Conservation (phyloP, 371 early-diverging fungal species). For the Massospora cicadina region DNA sequence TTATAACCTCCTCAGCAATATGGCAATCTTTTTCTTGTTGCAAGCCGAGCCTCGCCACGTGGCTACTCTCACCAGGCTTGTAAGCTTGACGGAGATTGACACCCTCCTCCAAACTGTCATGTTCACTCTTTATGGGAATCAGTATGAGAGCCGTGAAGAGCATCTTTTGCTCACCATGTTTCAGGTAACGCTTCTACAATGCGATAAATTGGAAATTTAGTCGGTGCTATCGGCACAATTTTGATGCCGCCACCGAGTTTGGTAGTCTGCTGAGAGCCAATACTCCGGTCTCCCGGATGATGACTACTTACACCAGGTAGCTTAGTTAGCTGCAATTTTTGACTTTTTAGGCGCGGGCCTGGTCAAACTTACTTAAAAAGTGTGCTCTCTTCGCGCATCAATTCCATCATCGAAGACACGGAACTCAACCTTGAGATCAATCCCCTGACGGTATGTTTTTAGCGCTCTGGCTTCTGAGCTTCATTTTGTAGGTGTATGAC, state of each 20-base stretch:
- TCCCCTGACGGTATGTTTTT: constrained; percentile 40
- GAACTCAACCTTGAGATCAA: constrained; percentile 77
- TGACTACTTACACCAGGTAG: constrained; percentile 73
- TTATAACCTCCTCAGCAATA: constrained; percentile 25
- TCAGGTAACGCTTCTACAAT: constrained; percentile 36
- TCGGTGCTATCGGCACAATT: constrained; percentile 74
- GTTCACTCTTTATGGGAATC: constrained; percentile 92
- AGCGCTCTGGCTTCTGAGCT: not conserved
- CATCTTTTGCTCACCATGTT: constrained; percentile 88
- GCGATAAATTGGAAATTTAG: constrained; percentile 18
- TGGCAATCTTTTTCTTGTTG: constrained; percentile 80
- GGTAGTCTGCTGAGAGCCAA: constrained; percentile 78
- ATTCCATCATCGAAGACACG: constrained; percentile 47
- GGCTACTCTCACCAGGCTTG: constrained; percentile 62
- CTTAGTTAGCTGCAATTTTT: not conserved
- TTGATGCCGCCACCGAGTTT: constrained; percentile 74
- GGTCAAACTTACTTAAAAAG: constrained; percentile 84
- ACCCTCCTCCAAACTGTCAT: constrained; percentile 84
- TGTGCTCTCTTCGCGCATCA: constrained; percentile 65
- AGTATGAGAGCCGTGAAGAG: constrained; percentile 90
- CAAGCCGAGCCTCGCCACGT: constrained; percentile 87
- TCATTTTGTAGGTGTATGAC: constrained; percentile 47
- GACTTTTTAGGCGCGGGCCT: constrained; percentile 49
- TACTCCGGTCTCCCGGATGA: constrained; percentile 88
- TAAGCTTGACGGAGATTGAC: constrained; percentile 79